Conservation (phyloP, 2,329 filamentous ascomycete species). For the Mollisiaceae sp. region DNA sequence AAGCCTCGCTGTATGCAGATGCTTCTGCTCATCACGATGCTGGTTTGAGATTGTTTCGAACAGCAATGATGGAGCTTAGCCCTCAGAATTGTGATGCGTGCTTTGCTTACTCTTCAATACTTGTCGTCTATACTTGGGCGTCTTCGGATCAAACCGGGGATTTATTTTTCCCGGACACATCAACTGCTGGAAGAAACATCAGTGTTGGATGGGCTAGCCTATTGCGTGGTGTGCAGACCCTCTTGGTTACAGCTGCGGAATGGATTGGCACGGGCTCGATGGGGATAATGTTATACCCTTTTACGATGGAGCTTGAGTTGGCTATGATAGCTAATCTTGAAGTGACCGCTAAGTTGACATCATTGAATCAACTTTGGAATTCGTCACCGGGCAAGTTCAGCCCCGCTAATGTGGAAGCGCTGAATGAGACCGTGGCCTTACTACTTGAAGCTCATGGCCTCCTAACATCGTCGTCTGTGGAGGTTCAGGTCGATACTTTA, state of each 20-base stretch:
- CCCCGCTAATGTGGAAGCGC: slow-evolving; percentile 6
- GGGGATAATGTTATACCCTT: not conserved
- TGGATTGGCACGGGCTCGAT: not conserved
- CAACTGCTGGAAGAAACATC: not conserved
- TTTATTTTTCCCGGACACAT: slow-evolving; percentile 24
- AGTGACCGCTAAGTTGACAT: not conserved
- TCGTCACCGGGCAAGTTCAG: not conserved
- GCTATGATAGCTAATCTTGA: not conserved
- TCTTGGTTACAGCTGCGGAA: not conserved
- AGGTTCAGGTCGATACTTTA: not conserved
- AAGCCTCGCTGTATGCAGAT: slow-evolving; percentile 9
- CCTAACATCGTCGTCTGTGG: not conserved
- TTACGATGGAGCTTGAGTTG: not conserved
- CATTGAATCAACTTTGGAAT: not conserved
- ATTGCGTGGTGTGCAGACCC: slow-evolving; percentile 5
- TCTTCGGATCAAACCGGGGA: slow-evolving; percentile 21
- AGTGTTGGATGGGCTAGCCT: slow-evolving; percentile 5
- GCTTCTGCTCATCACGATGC: slow-evolving; percentile 24
- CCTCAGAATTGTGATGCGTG: slow-evolving; percentile 27
- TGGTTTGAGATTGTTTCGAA: slow-evolving; percentile 20
- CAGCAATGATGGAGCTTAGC: slow-evolving; percentile 19
- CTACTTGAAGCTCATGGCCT: not conserved
- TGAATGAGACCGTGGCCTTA: slow-evolving; percentile 18
- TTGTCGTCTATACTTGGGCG: slow-evolving; percentile 26
- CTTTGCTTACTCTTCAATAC: slow-evolving; percentile 25